phyloP scores from a whole-genome alignment of 2,329 filamentous ascomycete genomes.

The Cladosporium sp. region DNA sequence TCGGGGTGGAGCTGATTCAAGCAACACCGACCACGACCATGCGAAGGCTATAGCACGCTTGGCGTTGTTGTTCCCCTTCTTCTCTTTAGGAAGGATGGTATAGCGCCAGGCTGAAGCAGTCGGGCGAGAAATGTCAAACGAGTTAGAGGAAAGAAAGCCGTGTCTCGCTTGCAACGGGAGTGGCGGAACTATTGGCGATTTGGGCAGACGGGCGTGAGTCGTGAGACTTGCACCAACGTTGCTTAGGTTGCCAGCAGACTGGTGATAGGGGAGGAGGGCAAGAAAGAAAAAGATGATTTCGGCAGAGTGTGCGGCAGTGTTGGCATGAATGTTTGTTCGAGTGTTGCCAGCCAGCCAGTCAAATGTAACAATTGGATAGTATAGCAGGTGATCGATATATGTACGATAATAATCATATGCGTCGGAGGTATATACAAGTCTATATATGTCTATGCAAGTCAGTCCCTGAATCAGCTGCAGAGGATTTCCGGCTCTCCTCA shows the following conservation, averaged over 20 bases:
- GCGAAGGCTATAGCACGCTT: too few relatives aligned
- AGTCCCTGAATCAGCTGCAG: too few relatives aligned
- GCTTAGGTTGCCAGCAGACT: neutral
- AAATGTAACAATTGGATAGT: too few relatives aligned
- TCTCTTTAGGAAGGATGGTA: too few relatives aligned
- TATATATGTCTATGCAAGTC: neutral
- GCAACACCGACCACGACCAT: slow-evolving; percentile 7
- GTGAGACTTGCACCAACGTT: slow-evolving; percentile 1
- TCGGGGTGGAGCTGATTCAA: neutral
- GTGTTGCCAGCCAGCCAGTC: too few relatives aligned
- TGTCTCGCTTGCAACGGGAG: neutral
- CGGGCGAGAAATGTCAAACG: too few relatives aligned
- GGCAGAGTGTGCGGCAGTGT: neutral
- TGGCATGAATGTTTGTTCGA: neutral
- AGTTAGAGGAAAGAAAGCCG: too few relatives aligned
- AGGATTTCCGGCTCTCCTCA: too few relatives aligned
- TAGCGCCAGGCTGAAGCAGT: too few relatives aligned
- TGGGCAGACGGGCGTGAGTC: slow-evolving; percentile 1
- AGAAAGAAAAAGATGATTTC: neutral
- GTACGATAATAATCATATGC: too few relatives aligned
- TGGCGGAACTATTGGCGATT: slow-evolving; percentile 3
- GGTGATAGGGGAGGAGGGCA: neutral
- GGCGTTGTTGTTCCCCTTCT: too few relatives aligned
- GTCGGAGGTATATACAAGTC: neutral
- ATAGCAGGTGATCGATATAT: too few relatives aligned